These are phyloP conservation scores for Pseudogymnoascus sp. DNA, from an alignment of 2,329 filamentous ascomycete species.

Conservation along the genomic window DNA sequence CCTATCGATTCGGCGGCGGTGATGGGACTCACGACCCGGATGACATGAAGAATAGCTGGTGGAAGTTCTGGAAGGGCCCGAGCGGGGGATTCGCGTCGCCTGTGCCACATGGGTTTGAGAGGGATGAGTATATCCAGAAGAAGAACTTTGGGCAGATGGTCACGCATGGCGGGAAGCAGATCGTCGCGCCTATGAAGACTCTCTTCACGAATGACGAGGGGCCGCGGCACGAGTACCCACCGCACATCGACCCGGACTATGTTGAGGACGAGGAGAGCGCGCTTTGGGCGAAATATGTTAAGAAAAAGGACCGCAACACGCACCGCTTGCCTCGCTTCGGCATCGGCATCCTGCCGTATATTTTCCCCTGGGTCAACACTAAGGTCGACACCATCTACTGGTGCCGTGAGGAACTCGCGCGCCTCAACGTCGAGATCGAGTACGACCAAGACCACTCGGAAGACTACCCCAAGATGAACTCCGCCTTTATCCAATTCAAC, in stretches of 20 bases:
- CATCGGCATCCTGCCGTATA: constrained; percentile 24
- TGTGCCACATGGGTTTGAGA: constrained; percentile 47
- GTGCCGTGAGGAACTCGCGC: constrained; percentile 76
- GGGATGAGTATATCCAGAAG: constrained; percentile 15
- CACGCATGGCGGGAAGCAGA: background rate
- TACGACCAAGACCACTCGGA: constrained; percentile 79
- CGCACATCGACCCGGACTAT: constrained; percentile 53
- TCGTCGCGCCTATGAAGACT: background rate
- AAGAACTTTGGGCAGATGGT: constrained; percentile 6
- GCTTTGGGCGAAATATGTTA: constrained; percentile 75
- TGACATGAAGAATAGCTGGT: constrained; percentile 35
- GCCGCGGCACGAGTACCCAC: constrained; percentile 42
- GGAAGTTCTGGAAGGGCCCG: constrained; percentile 58
- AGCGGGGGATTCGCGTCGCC: constrained; percentile 53
- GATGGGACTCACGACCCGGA: background rate
- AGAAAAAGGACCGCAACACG: constrained; percentile 73
- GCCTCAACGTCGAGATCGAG: constrained; percentile 86
- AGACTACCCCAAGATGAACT: constrained; percentile 85
- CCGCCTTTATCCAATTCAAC: constrained; percentile 97
- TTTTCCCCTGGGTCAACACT: constrained; percentile 60
- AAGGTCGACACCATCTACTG: constrained; percentile 95
- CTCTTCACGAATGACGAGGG: constrained; percentile 20
- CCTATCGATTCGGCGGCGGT: background rate
- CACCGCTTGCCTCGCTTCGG: constrained; percentile 62
- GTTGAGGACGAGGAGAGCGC: constrained; percentile 56